Conservation (phyloP, 257 asterid genomes). For the Primulina eburnea region DNA sequence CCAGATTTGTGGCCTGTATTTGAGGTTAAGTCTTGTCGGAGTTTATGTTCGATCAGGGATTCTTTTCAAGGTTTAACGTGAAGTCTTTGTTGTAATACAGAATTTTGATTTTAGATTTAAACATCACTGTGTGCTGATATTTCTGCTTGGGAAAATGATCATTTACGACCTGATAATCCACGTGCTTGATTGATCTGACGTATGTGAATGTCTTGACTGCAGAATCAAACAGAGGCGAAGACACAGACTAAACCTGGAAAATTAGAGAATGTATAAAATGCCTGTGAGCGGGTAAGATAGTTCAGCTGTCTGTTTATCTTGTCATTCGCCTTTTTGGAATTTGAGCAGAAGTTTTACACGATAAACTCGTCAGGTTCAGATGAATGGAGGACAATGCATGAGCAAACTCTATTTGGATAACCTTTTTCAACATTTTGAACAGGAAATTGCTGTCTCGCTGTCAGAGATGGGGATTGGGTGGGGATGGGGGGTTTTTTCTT, state of each 20-base stretch:
- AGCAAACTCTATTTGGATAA: constrained; percentile 10
- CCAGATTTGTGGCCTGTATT: background rate
- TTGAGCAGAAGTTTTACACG: constrained; percentile 10
- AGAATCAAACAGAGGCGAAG: constrained; percentile 36
- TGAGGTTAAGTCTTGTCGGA: background rate
- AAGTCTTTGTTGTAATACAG: background rate
- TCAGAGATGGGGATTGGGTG: background rate
- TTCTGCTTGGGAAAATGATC: background rate
- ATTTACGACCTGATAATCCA: background rate
- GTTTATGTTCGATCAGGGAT: background rate
- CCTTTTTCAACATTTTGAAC: constrained; percentile 9
- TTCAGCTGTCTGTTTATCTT: constrained; percentile 4
- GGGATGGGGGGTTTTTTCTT: background rate
- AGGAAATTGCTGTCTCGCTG: constrained; percentile 2
- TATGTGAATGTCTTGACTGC: constrained; percentile 14
- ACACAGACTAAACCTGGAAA: constrained; percentile 35
- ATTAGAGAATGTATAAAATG: constrained; percentile 35
- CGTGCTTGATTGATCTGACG: background rate
- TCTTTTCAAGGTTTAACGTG: background rate
- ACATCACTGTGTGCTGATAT: background rate
- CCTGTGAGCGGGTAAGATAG: constrained; percentile 27
- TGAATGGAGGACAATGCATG: constrained; percentile 13
- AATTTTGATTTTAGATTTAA: background rate
- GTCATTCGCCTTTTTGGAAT: background rate
- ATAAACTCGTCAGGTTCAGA: background rate